Evolutionary conservation across 2,329 filamentous ascomycete genomes (phyloP), one percentile per base, ranked within the genome.

Genomic region (Colletotrichum falcatum): DNA sequence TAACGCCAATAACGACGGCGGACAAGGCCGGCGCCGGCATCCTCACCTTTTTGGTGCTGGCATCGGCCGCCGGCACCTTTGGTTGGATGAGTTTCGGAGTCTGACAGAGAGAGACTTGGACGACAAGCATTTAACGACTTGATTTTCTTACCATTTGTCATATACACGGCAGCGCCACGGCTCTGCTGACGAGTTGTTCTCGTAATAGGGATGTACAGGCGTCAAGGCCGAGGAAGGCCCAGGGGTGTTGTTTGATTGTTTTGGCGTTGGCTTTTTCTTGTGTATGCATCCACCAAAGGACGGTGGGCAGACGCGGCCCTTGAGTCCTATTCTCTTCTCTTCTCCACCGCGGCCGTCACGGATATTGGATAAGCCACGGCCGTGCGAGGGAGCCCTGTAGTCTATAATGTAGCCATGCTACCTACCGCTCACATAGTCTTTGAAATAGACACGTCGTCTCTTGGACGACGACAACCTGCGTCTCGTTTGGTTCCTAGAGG

Each of bases 21-120:
- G 85, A 86, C 70, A 81, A 77, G 73, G 85, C 84, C 0, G 85
- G 85, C 12, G 85, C 85, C 6, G 82, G 82, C 61, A 84, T 87
- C 48, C 60, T 86, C 23, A 87, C 85, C 7, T 78, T 82, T 28
- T 61, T 86, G n/a, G 73, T 87, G 11, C 74, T 86, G 1, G 81
- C 79, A 8, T 75, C 78, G 4, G 78, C 81, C 1, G 77, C 78
- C 18, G 81, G 81, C 30, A 78, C 83, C 39, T 85, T 86, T 72
- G 80, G 80, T 23, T 86, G 85, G 85, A 86, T 87, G 82, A 85
- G 83, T 72, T 72, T 82, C 30, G 83, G 82, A 2, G 76, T 67
- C 14, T 82, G 75, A 75, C n/a, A n/a, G n/a, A n/a, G n/a, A 58
- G 30, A 18, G n/a, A 5, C 11, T 20, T 20, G 54, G 59, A 49